Base-by-base conservation (phyloP, 345 rosid genomes). In the Dipteronia dyeriana region DNA sequence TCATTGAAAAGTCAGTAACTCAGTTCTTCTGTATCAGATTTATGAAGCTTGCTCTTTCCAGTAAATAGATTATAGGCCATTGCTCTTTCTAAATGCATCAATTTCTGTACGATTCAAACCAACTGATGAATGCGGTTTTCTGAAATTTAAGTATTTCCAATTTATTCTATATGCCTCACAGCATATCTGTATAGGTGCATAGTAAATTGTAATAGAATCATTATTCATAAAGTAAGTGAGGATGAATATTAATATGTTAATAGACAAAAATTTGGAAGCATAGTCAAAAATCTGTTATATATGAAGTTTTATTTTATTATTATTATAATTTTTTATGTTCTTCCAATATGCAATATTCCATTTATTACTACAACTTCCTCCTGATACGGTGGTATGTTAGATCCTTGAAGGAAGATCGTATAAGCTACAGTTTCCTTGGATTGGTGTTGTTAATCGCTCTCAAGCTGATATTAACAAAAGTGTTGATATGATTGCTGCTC, bases 401-500 rank as follows among this genome's bases (percentile, higher is more conserved):
- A 93, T 95, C 72, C 90, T 95, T 79, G 99, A 93, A 90, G 99
- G 96, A 82, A 91, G 80, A 80, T 81, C 97, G 77, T 95, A 93
- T 82, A 92, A 90, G 84, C 87, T 95, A 70, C 92, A 90, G 80
- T 95, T 53, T 84, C 96, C 97, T 67, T 95, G 99, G 99, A 86
- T 95, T 71, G 99, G 99, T 62, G 97, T 95, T 78, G 99, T 95
- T 51, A 95, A 95, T 83, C 98, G 98, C 79, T 95, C 99, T 79
- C 99, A 93, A 84, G 98, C 98, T 87, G 99, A 93, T 77, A 95
- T 93, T 13, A 95, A 95, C 75, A 93, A 91, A 85, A 95, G 96
- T 72, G 98, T 95, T 71, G 99, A 95, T 81, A 95, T 95, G 99
- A 93, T 95, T 71, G 98, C 97, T 85, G 99, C 99, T 77, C 97